These are phyloP conservation scores for Phaffomyces thermotolerans DNA, from an alignment of 805 yeast species.

Conservation along the genomic window DNA sequence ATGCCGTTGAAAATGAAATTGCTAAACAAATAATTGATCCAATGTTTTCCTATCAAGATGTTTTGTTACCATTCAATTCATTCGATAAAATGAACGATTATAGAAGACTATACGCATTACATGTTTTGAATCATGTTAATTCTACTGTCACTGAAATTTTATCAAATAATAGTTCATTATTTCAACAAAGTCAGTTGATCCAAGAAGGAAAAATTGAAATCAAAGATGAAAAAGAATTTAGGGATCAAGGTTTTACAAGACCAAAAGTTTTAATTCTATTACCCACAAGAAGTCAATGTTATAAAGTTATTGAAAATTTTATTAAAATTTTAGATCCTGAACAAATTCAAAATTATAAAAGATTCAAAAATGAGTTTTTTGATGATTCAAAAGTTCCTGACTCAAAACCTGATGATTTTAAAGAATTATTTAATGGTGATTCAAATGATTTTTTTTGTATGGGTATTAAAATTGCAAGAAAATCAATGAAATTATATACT, in stretches of 20 bases:
- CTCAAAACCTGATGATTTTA: slow-evolving; percentile 77
- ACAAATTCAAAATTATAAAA: slow-evolving; percentile 73
- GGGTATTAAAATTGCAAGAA: slow-evolving; percentile 88
- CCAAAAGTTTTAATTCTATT: slow-evolving; percentile 78
- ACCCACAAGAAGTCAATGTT: slow-evolving; percentile 79
- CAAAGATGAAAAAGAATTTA: slow-evolving; percentile 47
- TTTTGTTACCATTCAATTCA: slow-evolving; percentile 50
- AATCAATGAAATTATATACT: slow-evolving; percentile 75
- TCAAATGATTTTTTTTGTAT: slow-evolving; percentile 85
- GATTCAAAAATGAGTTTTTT: slow-evolving; percentile 66
- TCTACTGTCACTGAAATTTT: slow-evolving; percentile 84
- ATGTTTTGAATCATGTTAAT: slow-evolving; percentile 72
- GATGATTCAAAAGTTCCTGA: slow-evolving; percentile 39
- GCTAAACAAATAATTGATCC: slow-evolving; percentile 55
- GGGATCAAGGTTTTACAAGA: slow-evolving; percentile 95
- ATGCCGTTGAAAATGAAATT: slow-evolving; percentile 27
- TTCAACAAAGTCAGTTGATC: slow-evolving; percentile 33
- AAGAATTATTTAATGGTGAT: slow-evolving; percentile 75
- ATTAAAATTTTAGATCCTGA: slow-evolving; percentile 57
- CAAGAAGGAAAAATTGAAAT: slow-evolving; percentile 29
- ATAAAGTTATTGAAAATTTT: slow-evolving; percentile 55
- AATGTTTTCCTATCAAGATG: slow-evolving; percentile 65
- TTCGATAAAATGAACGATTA: slow-evolving; percentile 45
- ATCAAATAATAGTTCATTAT: slow-evolving; percentile 60
- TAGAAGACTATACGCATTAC: slow-evolving; percentile 59